phyloP scores from a whole-genome alignment of 176 grass and related monocot species.

The Puya raimondii region DNA sequence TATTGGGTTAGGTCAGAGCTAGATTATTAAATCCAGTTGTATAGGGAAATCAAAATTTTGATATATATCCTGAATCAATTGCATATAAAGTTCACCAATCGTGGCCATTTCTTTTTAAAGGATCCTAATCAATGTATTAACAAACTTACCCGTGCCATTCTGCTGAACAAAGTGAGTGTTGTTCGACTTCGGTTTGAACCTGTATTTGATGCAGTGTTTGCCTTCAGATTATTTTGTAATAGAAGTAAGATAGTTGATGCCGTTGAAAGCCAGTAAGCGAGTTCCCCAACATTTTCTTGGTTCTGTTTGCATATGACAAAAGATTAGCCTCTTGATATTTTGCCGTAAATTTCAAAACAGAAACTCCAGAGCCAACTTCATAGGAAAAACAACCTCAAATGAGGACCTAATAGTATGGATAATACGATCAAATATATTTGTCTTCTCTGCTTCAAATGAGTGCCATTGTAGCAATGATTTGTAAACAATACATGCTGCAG shows the following conservation, averaged over 20 bases:
- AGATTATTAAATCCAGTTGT: background rate
- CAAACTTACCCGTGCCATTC: conserved; percentile 59
- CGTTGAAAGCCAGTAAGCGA: conserved; percentile 89
- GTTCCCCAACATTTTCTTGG: conserved; percentile 50
- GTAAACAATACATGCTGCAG: conserved; percentile 75
- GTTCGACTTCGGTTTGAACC: conserved; percentile 42
- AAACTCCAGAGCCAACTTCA: background rate
- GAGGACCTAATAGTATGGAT: conserved; percentile 84
- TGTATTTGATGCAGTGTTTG: conserved; percentile 53
- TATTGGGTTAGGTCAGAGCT: no score
- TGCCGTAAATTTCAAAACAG: background rate
- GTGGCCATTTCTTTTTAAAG: background rate
- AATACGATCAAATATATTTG: conserved; percentile 85
- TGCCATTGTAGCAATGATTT: conserved; percentile 79
- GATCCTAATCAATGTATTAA: background rate
- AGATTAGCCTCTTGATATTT: background rate
- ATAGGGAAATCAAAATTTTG: background rate
- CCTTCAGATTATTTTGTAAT: conserved; percentile 78
- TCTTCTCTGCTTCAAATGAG: conserved; percentile 91
- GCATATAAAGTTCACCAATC: background rate
- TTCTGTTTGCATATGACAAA: conserved; percentile 29
- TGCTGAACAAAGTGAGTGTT: conserved; percentile 59
- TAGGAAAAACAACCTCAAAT: conserved; percentile 51
- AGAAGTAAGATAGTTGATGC: conserved; percentile 72
- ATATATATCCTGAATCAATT: background rate